Conservation (phyloP, 371 early-diverging fungal genomes). For the Mucor ambiguus region DNA sequence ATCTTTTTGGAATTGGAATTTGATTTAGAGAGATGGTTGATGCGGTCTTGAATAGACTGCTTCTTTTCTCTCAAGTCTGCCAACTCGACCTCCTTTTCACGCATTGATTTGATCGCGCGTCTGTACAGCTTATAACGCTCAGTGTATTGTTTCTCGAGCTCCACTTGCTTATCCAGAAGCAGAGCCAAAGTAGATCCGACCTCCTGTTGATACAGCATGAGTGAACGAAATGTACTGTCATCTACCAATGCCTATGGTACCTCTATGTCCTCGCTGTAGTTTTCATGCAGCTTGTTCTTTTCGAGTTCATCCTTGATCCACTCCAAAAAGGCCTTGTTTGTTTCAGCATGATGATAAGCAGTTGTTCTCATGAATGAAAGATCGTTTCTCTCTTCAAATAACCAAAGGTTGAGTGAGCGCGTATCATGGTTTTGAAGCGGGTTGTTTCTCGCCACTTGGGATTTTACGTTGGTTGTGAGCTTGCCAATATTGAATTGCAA, state of each 20-base stretch:
- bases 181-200: constrained; percentile 32
- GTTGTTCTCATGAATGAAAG: constrained; percentile 30
- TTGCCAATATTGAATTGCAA: constrained; percentile 39
- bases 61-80: constrained; percentile 26
- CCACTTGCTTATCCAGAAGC: constrained; percentile 37
- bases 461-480: constrained; percentile 36
- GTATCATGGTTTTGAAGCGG: constrained; percentile 45
- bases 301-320: constrained; percentile 34
- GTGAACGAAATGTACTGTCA: neutral
- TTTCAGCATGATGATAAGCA: constrained; percentile 40
- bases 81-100: constrained; percentile 27
- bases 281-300: constrained; percentile 18
- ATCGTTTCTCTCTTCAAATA: constrained; percentile 43
- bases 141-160: constrained; percentile 38
- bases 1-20: constrained; percentile 23
- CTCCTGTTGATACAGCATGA: constrained; percentile 22
- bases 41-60: constrained; percentile 21
- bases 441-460: constrained; percentile 42
- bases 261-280: constrained; percentile 16
- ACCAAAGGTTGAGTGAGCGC: constrained; percentile 43
- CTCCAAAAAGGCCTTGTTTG: constrained; percentile 31
- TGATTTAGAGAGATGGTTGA: constrained; percentile 25
- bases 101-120: constrained; percentile 35
- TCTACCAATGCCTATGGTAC: neutral
- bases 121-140: constrained; percentile 29